Evolutionary conservation across 2,329 filamentous ascomycete species (phyloP).

Genomic region (Curvularia verruculosa): DNA sequence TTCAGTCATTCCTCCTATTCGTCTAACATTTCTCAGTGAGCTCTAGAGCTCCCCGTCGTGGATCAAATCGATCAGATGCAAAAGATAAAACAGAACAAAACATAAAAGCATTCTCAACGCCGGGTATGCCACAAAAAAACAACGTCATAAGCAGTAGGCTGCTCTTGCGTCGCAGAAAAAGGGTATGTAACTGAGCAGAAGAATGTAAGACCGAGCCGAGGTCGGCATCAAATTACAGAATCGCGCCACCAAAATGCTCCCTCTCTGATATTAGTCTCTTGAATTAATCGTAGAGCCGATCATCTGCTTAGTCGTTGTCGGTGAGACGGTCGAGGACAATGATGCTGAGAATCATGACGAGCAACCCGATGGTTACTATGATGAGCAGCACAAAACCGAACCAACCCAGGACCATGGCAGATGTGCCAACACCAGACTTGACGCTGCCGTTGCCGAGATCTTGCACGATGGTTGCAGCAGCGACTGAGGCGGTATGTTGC

Average conservation of each 20-base stretch:
- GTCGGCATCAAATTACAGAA: constrained; percentile 37
- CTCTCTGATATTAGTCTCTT: constrained; percentile 19
- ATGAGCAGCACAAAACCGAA: constrained; percentile 94
- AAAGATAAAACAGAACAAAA: constrained; percentile 10
- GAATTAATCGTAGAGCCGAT: not conserved
- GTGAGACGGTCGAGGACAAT: constrained; percentile 71
- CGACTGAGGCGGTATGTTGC: constrained; percentile 97
- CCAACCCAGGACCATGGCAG: constrained; percentile 97
- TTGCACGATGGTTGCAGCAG: constrained; percentile 90
- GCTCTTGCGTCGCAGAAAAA: constrained; percentile 28
- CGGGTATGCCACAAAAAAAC: constrained; percentile 37
- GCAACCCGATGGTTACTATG: constrained; percentile 89
- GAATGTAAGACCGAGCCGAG: constrained; percentile 32
- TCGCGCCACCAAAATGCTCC: constrained; percentile 24
- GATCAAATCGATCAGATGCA: constrained; percentile 23
- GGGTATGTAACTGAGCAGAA: constrained; percentile 42
- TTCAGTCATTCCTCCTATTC: constrained; percentile 19
- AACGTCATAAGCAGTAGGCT: constrained; percentile 35
- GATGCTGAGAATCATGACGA: constrained; percentile 97
- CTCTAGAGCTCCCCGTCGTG: constrained; percentile 12
- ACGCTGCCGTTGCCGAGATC: constrained; percentile 91
- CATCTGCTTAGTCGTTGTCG: constrained; percentile 44
- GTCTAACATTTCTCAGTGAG: constrained; percentile 12
- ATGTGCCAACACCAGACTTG: constrained; percentile 85
- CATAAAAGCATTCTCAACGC: constrained; percentile 30